A percentile compares a stretch with the other conserved stretches of the same genome.
Evolutionary conservation across 805 yeast genomes (phyloP).

Genomic region (Ogataea zsoltii): DNA sequence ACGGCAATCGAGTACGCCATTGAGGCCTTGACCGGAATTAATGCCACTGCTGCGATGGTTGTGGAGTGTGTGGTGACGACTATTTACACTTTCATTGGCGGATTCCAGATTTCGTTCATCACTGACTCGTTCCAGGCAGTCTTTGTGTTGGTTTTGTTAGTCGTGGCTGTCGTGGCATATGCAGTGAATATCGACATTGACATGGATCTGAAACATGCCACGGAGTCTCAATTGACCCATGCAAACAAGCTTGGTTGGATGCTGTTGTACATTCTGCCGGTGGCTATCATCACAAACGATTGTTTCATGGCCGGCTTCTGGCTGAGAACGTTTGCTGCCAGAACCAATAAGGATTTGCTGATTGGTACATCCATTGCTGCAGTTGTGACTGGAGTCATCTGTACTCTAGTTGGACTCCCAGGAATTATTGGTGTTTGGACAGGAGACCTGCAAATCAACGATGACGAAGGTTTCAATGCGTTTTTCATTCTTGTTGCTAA

Average conservation of each 20-base stretch:
- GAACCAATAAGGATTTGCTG: slow-evolving; percentile 68
- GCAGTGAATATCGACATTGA: slow-evolving; percentile 68
- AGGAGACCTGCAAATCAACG: slow-evolving; percentile 56
- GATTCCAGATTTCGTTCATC: slow-evolving; percentile 82
- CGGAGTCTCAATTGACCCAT: slow-evolving; percentile 62
- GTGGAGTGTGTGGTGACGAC: slow-evolving; percentile 87
- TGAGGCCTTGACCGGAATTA: slow-evolving; percentile 72
- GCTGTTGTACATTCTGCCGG: slow-evolving; percentile 75
- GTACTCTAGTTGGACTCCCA: slow-evolving; percentile 74
- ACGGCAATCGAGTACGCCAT: slow-evolving; percentile 79
- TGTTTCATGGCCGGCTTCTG: slow-evolving; percentile 91
- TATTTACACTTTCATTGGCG: slow-evolving; percentile 84
- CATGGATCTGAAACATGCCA: slow-evolving; percentile 59
- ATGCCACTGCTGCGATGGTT: slow-evolving; percentile 78
- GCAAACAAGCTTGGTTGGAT: slow-evolving; percentile 85
- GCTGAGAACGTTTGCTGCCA: slow-evolving; percentile 91
- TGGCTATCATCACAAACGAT: slow-evolving; percentile 89
- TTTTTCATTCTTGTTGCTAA: slow-evolving; percentile 68
- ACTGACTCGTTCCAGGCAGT: slow-evolving; percentile 87
- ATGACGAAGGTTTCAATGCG: slow-evolving; percentile 62
- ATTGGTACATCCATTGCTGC: slow-evolving; percentile 80
- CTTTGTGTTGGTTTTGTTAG: slow-evolving; percentile 62
- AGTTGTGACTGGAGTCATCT: slow-evolving; percentile 58
- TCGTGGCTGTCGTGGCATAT: slow-evolving; percentile 77
- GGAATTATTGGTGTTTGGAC: slow-evolving; percentile 94